phyloP scores from a whole-genome alignment of 169 alveolate species.

The Plasmodium berghei region DNA sequence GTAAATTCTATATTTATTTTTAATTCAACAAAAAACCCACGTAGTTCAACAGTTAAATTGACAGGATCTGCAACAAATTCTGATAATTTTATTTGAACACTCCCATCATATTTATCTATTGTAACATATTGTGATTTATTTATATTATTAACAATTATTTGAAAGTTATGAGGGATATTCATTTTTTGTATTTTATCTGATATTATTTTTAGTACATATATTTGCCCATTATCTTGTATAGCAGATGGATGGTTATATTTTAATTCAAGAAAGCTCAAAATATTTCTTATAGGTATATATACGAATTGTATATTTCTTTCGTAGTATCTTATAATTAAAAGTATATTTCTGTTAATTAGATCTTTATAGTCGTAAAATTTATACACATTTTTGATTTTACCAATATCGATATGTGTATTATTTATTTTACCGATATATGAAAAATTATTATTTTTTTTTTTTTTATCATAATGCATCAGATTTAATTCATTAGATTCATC shows the following conservation, averaged over 20 bases:
- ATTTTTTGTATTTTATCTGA: constrained; percentile 71
- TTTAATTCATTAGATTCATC: constrained; percentile 45
- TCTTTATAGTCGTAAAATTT: constrained; percentile 63
- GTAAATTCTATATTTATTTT: constrained; percentile 54
- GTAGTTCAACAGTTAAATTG: constrained; percentile 29
- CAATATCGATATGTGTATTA: constrained; percentile 56
- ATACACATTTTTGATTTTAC: constrained; percentile 29
- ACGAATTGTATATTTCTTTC: constrained; percentile 42
- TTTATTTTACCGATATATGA: constrained; percentile 51
- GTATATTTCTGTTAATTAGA: constrained; percentile 44
- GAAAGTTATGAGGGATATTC: constrained; percentile 57
- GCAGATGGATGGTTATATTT: constrained; percentile 40
- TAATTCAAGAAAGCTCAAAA: constrained; percentile 32
- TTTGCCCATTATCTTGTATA: constrained; percentile 39
- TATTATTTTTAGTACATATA: constrained; percentile 38
- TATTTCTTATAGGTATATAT: constrained; percentile 32
- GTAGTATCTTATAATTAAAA: constrained; percentile 47
- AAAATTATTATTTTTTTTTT: constrained; percentile 28
- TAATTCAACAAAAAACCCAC: constrained; percentile 77
- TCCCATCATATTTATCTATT: constrained; percentile 63
- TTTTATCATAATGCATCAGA: constrained; percentile 26
- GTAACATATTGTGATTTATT: constrained; percentile 52
- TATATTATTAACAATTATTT: constrained; percentile 42
- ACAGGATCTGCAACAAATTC: constrained; percentile 66
- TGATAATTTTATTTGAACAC: constrained; percentile 44